Evolutionary conservation across 2,329 filamentous ascomycete species (phyloP).

Genomic region (Botrytis pseudocinerea): DNA sequence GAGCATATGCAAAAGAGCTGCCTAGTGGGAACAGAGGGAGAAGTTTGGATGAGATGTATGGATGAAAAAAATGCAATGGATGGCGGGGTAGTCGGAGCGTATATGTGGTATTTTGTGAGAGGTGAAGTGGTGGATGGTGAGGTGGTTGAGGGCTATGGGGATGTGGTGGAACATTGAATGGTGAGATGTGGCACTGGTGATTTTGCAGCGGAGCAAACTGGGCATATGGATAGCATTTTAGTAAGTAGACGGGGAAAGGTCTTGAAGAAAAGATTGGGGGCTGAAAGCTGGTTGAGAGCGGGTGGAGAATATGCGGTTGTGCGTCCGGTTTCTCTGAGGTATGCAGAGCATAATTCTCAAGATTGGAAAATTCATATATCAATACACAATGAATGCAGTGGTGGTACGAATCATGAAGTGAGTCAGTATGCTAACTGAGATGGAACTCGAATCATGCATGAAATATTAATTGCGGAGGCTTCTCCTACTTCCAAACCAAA

Average conservation of each 20-base stretch:
- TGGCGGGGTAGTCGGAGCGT: constrained; percentile 10
- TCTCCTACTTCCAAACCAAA: not conserved
- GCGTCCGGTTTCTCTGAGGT: not conserved
- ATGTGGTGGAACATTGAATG: constrained; percentile 4
- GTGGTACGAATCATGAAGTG: not conserved
- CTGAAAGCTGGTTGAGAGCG: not conserved
- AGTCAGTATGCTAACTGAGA: not conserved
- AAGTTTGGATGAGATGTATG: not conserved
- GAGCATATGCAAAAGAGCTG: not conserved
- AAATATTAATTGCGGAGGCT: not conserved
- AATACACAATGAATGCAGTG: not conserved
- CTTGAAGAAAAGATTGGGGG: not conserved
- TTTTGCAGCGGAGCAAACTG: not conserved
- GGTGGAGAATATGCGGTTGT: not conserved
- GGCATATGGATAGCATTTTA: not conserved
- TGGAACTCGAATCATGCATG: not conserved
- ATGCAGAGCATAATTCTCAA: not conserved
- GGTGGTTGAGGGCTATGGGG: not conserved
- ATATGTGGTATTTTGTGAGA: not conserved
- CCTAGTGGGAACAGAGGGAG: too few species aligned
- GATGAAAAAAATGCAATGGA: not conserved
- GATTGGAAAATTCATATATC: not conserved
- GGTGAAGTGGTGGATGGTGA: not conserved
- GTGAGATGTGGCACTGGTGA: not conserved
- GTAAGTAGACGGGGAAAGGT: not conserved